Percentiles rank a stretch among this genome's conserved stretches.
These are phyloP conservation scores for Leishmania tarentolae DNA, from an alignment of 208 protist species.

Conservation along the genomic window DNA sequence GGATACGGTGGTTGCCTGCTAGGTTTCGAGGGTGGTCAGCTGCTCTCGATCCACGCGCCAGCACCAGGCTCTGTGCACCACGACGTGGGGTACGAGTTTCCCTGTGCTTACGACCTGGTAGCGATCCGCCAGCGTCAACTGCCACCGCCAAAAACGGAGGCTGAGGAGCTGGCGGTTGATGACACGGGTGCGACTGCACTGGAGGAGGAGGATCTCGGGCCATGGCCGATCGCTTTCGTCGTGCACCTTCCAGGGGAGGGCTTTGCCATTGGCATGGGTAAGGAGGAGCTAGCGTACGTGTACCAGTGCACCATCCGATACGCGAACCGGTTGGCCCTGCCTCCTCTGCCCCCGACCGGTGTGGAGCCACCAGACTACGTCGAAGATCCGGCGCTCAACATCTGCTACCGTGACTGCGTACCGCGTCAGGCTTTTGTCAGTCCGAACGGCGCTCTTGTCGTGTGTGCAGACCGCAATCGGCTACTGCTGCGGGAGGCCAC, in stretches of 20 bases:
- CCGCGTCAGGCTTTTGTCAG: constrained; percentile 45
- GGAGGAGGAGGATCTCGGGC: constrained; percentile 81
- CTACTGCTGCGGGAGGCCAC: constrained; percentile 20
- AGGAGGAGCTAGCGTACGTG: constrained; percentile 73
- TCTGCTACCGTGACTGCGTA: constrained; percentile 74
- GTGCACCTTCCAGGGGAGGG: constrained; percentile 37
- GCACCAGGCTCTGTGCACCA: constrained; percentile 53
- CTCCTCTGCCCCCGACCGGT: constrained; percentile 84
- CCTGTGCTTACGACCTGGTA: constrained; percentile 60
- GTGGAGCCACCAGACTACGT: constrained; percentile 86
- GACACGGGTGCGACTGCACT: constrained; percentile 50
- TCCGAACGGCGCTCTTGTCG: constrained; percentile 39
- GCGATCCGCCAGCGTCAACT: constrained; percentile 76
- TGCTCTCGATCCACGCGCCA: constrained; percentile 69
- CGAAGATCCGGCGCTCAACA: constrained; percentile 87
- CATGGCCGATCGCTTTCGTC: constrained; percentile 70
- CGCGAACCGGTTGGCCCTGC: constrained; percentile 47
- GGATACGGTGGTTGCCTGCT: constrained; percentile 59
- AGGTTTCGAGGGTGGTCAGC: constrained; percentile 63
- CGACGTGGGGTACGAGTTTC: constrained; percentile 71
- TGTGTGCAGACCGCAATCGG: constrained; percentile 45
- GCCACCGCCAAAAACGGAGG: constrained; percentile 54
- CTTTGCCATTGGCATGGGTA: constrained; percentile 60
- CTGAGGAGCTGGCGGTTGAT: constrained; percentile 64
- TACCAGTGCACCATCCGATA: constrained; percentile 75